Conservation (phyloP, 352 stramenopile genomes). For the Globisporangium solare region DNA sequence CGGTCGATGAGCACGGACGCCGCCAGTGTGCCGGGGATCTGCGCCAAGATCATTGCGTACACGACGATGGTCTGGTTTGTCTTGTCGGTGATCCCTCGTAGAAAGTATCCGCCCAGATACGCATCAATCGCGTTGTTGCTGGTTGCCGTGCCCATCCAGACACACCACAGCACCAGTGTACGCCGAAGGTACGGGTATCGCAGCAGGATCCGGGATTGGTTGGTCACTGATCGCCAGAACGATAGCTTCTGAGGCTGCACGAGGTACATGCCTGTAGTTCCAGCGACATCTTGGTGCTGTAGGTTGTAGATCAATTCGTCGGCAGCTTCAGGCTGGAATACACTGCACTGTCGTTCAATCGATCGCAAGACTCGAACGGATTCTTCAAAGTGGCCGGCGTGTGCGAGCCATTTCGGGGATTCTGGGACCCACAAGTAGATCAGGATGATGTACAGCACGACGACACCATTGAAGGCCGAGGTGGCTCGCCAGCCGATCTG, state of each 20-base stretch:
- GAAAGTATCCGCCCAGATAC: background rate
- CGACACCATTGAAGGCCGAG: background rate
- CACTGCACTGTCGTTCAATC: constrained; percentile 28
- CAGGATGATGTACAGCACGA: constrained; percentile 17
- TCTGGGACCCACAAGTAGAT: constrained; percentile 40
- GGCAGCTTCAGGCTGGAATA: background rate
- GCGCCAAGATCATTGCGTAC: constrained; percentile 2
- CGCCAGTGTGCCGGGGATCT: background rate
- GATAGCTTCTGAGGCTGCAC: background rate
- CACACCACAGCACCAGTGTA: constrained; percentile 4
- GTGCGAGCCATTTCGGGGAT: constrained; percentile 65
- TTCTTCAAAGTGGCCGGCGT: constrained; percentile 41
- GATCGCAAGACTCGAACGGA: constrained; percentile 36
- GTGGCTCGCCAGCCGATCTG: constrained; percentile 18
- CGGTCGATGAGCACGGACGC: constrained; percentile 4
- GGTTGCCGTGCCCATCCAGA: background rate
- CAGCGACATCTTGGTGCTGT: background rate
- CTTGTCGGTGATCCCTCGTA: background rate
- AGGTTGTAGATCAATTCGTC: constrained; percentile 3
- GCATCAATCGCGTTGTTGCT: background rate
- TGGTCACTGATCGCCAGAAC: background rate
- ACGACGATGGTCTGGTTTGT: background rate
- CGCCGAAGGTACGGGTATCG: constrained; percentile 1
- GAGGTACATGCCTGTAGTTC: background rate
- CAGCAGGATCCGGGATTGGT: background rate